Percentiles rank a stretch among this genome's conserved stretches.
Conservation (phyloP, 192 early-diverging fungal genomes). For the Martensiomyces pterosporus region DNA sequence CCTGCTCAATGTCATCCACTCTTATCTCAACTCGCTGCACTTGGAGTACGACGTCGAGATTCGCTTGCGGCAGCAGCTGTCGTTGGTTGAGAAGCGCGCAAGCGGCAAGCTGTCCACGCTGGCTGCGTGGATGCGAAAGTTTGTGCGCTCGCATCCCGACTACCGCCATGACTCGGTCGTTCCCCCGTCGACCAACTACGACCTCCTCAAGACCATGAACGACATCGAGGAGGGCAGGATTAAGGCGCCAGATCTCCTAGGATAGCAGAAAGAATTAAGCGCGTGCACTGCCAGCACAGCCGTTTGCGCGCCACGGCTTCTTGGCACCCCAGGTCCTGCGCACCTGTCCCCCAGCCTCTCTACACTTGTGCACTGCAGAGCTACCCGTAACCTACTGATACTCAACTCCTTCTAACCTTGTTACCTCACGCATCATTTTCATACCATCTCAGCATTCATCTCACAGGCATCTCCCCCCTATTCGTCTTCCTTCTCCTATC, state of each 20-base stretch:
- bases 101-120: conserved; percentile 79
- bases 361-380: too few relatives aligned
- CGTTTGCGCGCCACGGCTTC: too few relatives aligned
- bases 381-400: too few relatives aligned
- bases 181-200: conserved; percentile 75
- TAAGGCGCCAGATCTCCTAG: conserved; percentile 36
- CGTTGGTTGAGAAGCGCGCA: conserved; percentile 72
- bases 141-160: conserved; percentile 77
- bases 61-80: conserved; percentile 70
- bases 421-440: too few relatives aligned
- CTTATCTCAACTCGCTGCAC: conserved; percentile 71
- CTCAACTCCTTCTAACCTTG: too few relatives aligned
- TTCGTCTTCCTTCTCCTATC: too few relatives aligned
- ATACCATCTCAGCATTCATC: too few relatives aligned
- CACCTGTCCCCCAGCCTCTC: too few relatives aligned
- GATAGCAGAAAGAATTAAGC: too few relatives aligned
- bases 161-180: conserved; percentile 90
- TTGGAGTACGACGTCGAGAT: conserved; percentile 69
- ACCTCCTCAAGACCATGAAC: conserved; percentile 59
- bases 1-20: conserved; percentile 71
- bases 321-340: too few relatives aligned
- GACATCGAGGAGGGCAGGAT: conserved; percentile 44
- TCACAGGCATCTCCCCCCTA: too few relatives aligned
- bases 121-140: conserved; percentile 88
- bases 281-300: too few relatives aligned